Percentiles rank a stretch among this genome's conserved stretches.
Conservation (phyloP, 2,329 filamentous ascomycete genomes). For the Diaporthe batatas region DNA sequence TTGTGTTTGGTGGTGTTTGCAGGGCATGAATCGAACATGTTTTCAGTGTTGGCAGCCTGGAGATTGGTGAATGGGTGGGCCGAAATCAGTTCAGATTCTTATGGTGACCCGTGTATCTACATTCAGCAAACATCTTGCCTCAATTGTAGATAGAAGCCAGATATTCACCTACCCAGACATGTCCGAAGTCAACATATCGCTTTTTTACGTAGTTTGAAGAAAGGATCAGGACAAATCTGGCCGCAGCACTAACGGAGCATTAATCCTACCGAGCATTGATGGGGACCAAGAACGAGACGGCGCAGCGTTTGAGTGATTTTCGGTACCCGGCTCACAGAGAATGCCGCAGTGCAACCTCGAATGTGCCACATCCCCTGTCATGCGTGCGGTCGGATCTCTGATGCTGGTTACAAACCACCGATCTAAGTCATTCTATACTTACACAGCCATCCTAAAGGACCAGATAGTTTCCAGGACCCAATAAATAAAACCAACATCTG, state of each 20-base stretch:
- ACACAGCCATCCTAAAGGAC: not conserved
- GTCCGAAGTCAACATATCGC: not conserved
- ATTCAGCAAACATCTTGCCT: not conserved
- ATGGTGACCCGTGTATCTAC: not conserved
- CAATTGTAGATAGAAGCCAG: not conserved
- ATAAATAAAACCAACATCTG: not conserved
- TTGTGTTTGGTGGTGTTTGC: not conserved
- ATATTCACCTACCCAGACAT: not conserved
- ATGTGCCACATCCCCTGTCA: conserved; percentile 5
- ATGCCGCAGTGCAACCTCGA: not conserved
- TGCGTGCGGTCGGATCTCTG: not conserved
- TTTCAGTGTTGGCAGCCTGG: conserved; percentile 1
- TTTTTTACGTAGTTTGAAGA: not conserved
- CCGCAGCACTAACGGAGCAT: not conserved
- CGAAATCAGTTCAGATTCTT: not conserved
- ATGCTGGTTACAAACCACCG: conserved; percentile 2
- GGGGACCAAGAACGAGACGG: not conserved
- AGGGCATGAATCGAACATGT: not conserved
- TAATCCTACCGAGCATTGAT: not conserved
- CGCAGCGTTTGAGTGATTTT: not conserved
- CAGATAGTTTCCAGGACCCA: not conserved
- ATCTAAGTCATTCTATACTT: not conserved
- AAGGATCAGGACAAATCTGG: not conserved
- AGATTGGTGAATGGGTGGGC: not conserved
- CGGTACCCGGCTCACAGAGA: not conserved